Conservation (phyloP, 2,329 filamentous ascomycete species). For the Cryphonectria nitschkei region DNA sequence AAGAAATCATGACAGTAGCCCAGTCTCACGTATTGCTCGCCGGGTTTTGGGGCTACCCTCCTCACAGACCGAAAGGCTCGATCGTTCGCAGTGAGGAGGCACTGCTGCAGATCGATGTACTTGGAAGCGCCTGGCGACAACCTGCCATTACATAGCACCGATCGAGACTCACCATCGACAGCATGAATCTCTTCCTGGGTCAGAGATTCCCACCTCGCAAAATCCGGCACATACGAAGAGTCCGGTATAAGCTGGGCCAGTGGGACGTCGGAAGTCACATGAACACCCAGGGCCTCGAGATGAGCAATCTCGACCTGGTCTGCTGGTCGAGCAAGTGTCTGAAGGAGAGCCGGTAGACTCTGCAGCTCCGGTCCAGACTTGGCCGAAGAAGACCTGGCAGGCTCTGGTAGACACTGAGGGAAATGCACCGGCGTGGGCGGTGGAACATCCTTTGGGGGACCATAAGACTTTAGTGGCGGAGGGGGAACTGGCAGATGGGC, state of each 20-base stretch:
- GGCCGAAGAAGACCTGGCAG: slow-evolving; percentile 23
- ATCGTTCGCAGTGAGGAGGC: slow-evolving; percentile 60
- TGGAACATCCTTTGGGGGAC: slow-evolving; percentile 55
- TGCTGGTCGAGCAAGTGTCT: slow-evolving; percentile 56
- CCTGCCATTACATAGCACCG: slow-evolving; percentile 55
- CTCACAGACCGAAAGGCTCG: slow-evolving; percentile 65
- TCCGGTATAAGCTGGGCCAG: slow-evolving; percentile 58
- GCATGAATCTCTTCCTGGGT: slow-evolving; percentile 53
- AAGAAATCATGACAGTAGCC: slow-evolving; percentile 70
- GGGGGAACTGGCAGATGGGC: slow-evolving; percentile 14
- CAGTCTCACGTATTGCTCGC: slow-evolving; percentile 57
- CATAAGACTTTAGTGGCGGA: slow-evolving; percentile 31
- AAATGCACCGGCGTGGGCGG: slow-evolving; percentile 59
- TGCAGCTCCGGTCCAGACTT: slow-evolving; percentile 11
- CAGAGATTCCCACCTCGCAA: slow-evolving; percentile 54
- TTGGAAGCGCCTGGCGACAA: slow-evolving; percentile 60
- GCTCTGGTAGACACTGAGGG: slow-evolving; percentile 46
- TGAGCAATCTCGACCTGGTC: slow-evolving; percentile 51
- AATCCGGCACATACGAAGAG: slow-evolving; percentile 55
- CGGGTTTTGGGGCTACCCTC: slow-evolving; percentile 57
- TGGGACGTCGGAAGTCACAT: slow-evolving; percentile 56
- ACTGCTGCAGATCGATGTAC: slow-evolving; percentile 61
- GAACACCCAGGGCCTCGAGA: slow-evolving; percentile 61
- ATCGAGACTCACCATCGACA: slow-evolving; percentile 52
- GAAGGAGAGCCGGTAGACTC: slow-evolving; percentile 49